Evolutionary conservation across 1,284 basidiomycete genomes (phyloP).

Genomic region (Leucoagaricus sp.): DNA sequence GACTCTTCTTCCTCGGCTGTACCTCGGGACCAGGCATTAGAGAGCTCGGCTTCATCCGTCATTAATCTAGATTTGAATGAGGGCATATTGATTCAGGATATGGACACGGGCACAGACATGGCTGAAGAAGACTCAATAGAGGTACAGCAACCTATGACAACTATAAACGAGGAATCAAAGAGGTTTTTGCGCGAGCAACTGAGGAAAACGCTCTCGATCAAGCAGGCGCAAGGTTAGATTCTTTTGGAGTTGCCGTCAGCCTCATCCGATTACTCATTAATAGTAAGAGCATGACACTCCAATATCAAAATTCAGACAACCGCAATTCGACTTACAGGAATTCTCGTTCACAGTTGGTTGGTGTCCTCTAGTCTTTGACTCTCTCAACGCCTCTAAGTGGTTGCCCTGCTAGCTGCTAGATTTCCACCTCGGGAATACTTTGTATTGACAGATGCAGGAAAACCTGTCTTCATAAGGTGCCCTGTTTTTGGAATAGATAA

Average conservation of each 20-base stretch:
- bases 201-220: conserved; percentile 60
- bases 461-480: conserved; percentile 88
- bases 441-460: conserved; percentile 92
- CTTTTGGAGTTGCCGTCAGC: not conserved
- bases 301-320: conserved; percentile 25
- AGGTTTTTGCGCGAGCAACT: conserved; percentile 68
- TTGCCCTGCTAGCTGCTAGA: conserved; percentile 31
- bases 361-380: conserved; percentile 8
- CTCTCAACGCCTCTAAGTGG: not conserved
- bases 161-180: conserved; percentile 37
- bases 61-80: conserved; percentile 62
- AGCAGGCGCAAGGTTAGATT: conserved; percentile 39
- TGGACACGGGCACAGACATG: conserved; percentile 48
- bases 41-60: conserved; percentile 69
- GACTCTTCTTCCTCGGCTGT: conserved; percentile 26
- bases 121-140: conserved; percentile 43
- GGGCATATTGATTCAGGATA: conserved; percentile 67
- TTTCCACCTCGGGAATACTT: conserved; percentile 83
- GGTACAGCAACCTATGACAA: conserved; percentile 22
- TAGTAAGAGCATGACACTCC: conserved; percentile 1
- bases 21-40: conserved; percentile 38
- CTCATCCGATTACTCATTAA: not conserved
- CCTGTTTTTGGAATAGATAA: not conserved
- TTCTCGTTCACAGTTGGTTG: conserved; percentile 34
- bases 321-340: conserved; percentile 30